Conservation (phyloP, 78 protist species). For the Dictyostelium citrinum region DNA sequence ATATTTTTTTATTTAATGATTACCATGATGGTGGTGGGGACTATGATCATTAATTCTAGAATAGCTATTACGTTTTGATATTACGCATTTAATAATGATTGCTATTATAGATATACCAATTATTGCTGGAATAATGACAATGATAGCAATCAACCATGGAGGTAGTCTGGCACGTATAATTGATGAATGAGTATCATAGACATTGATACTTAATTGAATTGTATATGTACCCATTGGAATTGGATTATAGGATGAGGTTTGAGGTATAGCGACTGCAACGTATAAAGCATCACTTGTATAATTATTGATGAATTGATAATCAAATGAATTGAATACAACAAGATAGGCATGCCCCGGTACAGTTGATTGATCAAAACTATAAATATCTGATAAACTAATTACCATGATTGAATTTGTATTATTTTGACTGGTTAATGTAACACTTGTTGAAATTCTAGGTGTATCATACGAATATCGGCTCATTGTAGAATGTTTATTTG, state of each 20-base stretch:
- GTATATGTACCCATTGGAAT: neutral
- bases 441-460: neutral
- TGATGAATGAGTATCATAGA: neutral
- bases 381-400: constrained; percentile 7
- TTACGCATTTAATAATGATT: neutral
- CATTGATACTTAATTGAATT: neutral
- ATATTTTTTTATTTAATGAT: neutral
- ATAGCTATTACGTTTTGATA: neutral
- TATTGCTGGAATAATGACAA: neutral
- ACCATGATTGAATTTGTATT: neutral
- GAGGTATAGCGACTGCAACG: neutral
- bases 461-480: no score
- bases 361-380: neutral
- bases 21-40: neutral
- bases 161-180: neutral
- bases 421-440: neutral
- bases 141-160: neutral
- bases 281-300: neutral
- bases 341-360: neutral
- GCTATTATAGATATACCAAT: neutral
- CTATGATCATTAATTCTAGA: neutral
- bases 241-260: neutral
- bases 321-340: neutral
- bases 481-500: neutral
- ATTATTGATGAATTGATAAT: no score